Evolutionary conservation across 805 yeast genomes (phyloP), one percentile per base, ranked within the genome.

Genomic region (Saccharomycopsis guyanensis): DNA sequence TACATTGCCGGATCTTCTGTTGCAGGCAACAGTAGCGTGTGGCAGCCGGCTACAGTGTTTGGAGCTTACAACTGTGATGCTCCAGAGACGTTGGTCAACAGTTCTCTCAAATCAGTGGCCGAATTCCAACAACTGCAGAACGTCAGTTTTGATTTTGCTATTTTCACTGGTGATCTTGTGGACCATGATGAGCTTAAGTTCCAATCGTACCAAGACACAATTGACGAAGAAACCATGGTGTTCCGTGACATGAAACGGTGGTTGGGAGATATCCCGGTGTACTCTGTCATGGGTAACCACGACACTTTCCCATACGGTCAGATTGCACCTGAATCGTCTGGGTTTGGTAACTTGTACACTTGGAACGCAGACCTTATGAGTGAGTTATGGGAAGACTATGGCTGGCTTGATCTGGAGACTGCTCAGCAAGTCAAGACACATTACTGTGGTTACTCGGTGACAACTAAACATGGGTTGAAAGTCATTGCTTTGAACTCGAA

Each of bases 251-350:
- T 81, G 68, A 81, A 80, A 54, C 56, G 52, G 45, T 63, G 66
- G 55, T 69, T 70, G 47, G 64, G 69, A 16, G 66, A 73, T 43
- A 59, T 76, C 25, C 82, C 86, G 5, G 73, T 82, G 3, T 80
- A 65, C 57, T 71, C 86, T 8, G 76, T 75, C 19, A 63, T 82
- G 55, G 88, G 88, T 23, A 80, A 79, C 59, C 87, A 82, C 61
- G 88, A 82, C 57, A 74, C 80, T 25, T 82, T 72, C 67, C 88
- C 89, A 15, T 77, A 80, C 55, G 83, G 82, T 32, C 86, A 81
- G 59, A 61, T 80, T 48, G 82, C 86, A 2, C 82, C 80, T 47
- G 57, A 64, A 27, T 57, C 60, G 32, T 69, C 73, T 19, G 74
- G 75, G 6, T 73, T 66, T 49, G 57, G 61, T 2, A 63, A 66